These are phyloP conservation scores for Phytophthora cryptogea DNA, from an alignment of 352 stramenopile genomes.

Conservation along the genomic window DNA sequence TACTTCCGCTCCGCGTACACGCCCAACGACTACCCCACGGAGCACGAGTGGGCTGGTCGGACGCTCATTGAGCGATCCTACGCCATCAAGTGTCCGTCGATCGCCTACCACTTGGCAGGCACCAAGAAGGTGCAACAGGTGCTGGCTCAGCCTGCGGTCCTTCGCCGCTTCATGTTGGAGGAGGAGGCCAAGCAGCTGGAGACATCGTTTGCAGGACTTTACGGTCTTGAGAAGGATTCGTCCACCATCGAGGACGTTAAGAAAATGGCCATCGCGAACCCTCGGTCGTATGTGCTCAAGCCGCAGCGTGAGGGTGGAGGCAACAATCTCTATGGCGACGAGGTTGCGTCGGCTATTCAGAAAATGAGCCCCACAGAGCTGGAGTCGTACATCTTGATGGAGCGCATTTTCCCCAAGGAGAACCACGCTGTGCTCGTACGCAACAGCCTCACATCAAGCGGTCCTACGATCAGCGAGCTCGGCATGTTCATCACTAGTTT, in stretches of 20 bases:
- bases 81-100: conserved; percentile 96
- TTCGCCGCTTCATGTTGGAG: conserved; percentile 92
- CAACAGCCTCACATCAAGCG: conserved; percentile 70
- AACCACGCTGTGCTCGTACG: conserved; percentile 80
- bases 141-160: conserved; percentile 77
- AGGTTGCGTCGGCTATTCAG: conserved; percentile 88
- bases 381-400: conserved; percentile 96
- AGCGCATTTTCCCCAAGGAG: conserved; percentile 94
- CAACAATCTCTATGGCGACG: conserved; percentile 97
- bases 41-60: conserved; percentile 91
- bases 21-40: conserved; percentile 94
- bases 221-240: conserved; percentile 90
- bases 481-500: conserved; percentile 94
- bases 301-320: conserved; percentile 98
- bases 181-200: conserved; percentile 77
- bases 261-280: conserved; percentile 66
- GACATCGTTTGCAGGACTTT: conserved; percentile 95
- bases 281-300: conserved; percentile 94
- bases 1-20: conserved; percentile 98
- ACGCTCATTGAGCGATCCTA: conserved; percentile 89
- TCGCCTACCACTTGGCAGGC: conserved; percentile 96
- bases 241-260: conserved; percentile 71
- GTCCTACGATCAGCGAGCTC: conserved; percentile 94
- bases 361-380: conserved; percentile 74
- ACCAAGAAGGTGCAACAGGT: conserved; percentile 99